Evolutionary conservation across 2,329 filamentous ascomycete genomes (phyloP), one percentile per base, ranked within the genome.

Genomic region (Talaromyces islandicus): DNA sequence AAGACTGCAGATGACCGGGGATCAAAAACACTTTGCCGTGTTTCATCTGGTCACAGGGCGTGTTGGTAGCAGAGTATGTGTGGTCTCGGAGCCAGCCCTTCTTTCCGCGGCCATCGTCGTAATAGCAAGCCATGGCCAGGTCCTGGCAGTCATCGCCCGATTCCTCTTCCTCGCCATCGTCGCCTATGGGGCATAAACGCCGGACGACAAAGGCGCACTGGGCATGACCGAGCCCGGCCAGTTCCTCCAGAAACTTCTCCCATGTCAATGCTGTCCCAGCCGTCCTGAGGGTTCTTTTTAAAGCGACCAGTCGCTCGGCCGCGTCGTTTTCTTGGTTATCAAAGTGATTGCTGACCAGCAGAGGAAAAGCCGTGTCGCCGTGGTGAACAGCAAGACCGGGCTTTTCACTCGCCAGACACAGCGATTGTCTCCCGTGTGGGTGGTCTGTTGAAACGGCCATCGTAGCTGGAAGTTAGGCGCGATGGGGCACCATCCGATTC

Each of bases 1-100:
- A 83, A 5, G 84, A 81, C 57, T 78, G 78, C 52, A 90, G 72
- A 48, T 80, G 78, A 59, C 88, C 83, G 0, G 87, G 85, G 24
- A 90, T 84, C 60, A 89, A 73, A 69, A 88, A 87, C 56, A 88
- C 84, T 70, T 89, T 88, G 74, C 89, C 86, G 69, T 89, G 84
- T 65, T 83, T 85, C 87, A 90, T 89, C 69, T 88, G 83, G 38
- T 82, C 82, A 71, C 87, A 87, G 4, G 87, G 86, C 63, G 85
- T 85, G 25, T 80, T 84, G 65, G 86, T 87, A 41, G 85, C 83
- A 65, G 85, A 81, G 71, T 87, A 88, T 64, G 85, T 84, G 73
- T 84, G 83, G 66, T 88, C 82, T 63, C 81, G 81, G 65, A 85
- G 76, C 56, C 85, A 78, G 25, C 80, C 76, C 62, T 80, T 78